These are phyloP conservation scores for Tripidium arundinaceum DNA, from an alignment of 202 grass and related monocot species.

Conservation along the genomic window DNA sequence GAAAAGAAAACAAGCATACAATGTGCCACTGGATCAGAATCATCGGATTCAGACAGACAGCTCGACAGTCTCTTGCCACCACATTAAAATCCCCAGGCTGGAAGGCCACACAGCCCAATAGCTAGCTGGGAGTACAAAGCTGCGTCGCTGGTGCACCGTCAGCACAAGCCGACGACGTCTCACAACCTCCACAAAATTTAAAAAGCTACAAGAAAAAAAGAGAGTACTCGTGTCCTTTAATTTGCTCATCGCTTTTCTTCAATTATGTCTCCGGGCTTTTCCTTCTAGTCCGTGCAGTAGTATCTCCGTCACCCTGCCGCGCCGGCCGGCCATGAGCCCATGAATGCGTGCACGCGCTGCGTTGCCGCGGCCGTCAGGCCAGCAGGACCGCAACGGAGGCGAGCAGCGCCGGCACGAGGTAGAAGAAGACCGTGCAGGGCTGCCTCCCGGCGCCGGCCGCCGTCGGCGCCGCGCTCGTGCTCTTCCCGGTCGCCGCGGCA, in stretches of 20 bases:
- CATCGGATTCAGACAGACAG: neutral
- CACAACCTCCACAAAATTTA: conserved; percentile 3
- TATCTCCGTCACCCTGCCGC: neutral
- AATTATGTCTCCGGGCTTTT: neutral
- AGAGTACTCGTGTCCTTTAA: neutral
- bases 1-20: conserved; percentile 4
- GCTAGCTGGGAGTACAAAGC: neutral
- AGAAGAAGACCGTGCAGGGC: neutral
- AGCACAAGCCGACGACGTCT: neutral
- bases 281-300: neutral
- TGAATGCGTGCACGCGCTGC: neutral
- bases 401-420: conserved; percentile 32
- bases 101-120: neutral
- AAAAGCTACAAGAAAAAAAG: neutral
- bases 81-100: conserved; percentile 24
- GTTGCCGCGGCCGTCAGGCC: neutral
- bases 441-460: neutral
- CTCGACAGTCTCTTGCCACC: neutral
- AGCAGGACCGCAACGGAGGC: conserved; percentile 25
- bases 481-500: conserved; percentile 9
- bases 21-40: neutral
- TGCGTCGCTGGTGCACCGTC: conserved; percentile 9
- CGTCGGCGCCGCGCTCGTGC: conserved; percentile 10
- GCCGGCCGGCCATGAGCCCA: neutral
- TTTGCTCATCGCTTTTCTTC: neutral